Conservation (phyloP, 2,329 filamentous ascomycete species). For the Grosmannia clavigera region DNA sequence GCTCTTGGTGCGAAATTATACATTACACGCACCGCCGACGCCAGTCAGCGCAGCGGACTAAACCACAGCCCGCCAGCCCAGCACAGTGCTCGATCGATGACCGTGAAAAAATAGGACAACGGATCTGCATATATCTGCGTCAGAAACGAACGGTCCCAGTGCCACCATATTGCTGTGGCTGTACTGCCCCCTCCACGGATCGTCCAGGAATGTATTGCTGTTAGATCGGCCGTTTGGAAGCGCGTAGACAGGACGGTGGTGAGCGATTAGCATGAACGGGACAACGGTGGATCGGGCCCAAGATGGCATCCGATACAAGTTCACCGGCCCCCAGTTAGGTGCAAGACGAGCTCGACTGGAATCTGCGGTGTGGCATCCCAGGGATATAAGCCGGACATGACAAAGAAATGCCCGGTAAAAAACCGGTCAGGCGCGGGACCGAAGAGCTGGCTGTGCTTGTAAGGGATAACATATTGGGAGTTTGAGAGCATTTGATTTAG, state of each 20-base stretch:
- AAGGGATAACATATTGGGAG: not conserved
- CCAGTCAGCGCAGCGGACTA: slow-evolving; percentile 4
- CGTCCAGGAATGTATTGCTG: slow-evolving; percentile 19
- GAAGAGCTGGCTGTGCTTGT: not conserved
- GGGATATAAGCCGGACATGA: slow-evolving; percentile 20
- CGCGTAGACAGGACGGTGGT: slow-evolving; percentile 19
- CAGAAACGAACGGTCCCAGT: not conserved
- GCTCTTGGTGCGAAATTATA: slow-evolving; percentile 18
- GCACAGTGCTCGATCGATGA: not conserved
- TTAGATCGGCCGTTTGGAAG: slow-evolving; percentile 15
- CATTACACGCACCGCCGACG: slow-evolving; percentile 16
- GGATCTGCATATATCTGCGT: not conserved
- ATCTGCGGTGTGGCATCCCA: slow-evolving; percentile 21
- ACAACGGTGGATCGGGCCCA: slow-evolving; percentile 16
- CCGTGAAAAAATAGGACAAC: not conserved
- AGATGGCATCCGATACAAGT: slow-evolving; percentile 19
- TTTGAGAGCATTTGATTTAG: not conserved
- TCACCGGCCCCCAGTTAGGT: slow-evolving; percentile 16
- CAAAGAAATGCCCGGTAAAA: slow-evolving; percentile 11
- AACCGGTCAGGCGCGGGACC: slow-evolving; percentile 7
- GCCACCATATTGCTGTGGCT: slow-evolving; percentile 3
- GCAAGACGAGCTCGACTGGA: slow-evolving; percentile 20
- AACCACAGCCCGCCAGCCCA: slow-evolving; percentile 11
- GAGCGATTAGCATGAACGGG: slow-evolving; percentile 15
- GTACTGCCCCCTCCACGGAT: slow-evolving; percentile 18